These are phyloP conservation scores for Radiomyces spectabilis DNA, from an alignment of 192 early-diverging fungal species.

Conservation along the genomic window DNA sequence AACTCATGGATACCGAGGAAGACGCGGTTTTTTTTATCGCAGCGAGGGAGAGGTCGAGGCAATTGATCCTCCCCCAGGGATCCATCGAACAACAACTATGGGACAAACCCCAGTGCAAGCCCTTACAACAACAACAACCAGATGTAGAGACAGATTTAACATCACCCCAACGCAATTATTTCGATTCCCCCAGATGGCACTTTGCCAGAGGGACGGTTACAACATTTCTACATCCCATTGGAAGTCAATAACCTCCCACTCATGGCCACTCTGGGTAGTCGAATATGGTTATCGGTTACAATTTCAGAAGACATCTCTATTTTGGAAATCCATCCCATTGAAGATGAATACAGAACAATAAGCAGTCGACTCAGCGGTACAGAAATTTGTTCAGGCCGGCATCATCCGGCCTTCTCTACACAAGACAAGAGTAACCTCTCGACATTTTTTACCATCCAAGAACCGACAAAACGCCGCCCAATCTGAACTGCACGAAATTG, in stretches of 20 bases:
- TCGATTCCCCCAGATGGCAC: not conserved
- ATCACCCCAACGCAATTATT: not conserved
- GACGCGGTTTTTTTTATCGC: not conserved
- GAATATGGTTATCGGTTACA: conserved; percentile 1
- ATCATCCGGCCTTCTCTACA: not conserved
- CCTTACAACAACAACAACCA: not conserved
- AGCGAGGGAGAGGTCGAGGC: no score
- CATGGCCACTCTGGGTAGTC: not conserved
- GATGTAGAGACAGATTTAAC: not conserved
- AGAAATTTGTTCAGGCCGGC: not conserved
- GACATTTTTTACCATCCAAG: conserved; percentile 5
- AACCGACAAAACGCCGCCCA: conserved; percentile 4
- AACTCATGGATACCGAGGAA: not conserved
- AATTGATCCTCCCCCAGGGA: no score
- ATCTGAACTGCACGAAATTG: conserved; percentile 4
- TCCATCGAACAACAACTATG: not conserved
- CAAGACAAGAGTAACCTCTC: conserved; percentile 2
- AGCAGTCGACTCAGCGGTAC: not conserved
- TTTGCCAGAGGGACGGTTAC: not conserved
- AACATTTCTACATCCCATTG: not conserved
- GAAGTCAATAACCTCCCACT: not conserved
- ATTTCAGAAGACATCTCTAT: not conserved
- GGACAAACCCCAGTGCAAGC: not conserved
- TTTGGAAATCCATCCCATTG: not conserved
- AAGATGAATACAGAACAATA: not conserved